Conservation (phyloP, 2,329 filamentous ascomycete genomes). For the Ceratocystis destructans region DNA sequence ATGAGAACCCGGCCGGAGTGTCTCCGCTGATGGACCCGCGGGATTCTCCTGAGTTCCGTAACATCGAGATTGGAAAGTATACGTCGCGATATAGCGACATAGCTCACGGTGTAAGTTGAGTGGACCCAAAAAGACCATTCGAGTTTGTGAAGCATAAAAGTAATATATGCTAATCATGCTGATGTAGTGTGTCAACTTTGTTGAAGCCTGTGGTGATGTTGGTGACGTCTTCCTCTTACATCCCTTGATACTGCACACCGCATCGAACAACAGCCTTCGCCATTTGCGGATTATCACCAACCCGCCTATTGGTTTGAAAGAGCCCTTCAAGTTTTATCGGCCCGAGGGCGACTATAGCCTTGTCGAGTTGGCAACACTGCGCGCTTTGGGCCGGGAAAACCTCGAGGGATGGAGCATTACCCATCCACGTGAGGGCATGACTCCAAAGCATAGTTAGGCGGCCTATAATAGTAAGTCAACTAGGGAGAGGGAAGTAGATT, state of each 20-base stretch:
- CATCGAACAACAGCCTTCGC: slow-evolving; percentile 27
- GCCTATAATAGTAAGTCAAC: too few species aligned
- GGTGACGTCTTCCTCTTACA: slow-evolving; percentile 48
- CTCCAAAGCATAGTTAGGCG: slow-evolving; percentile 25
- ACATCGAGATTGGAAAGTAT: slow-evolving; percentile 27
- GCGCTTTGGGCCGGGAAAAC: slow-evolving; percentile 33
- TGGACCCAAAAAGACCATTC: not conserved
- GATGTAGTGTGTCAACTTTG: slow-evolving; percentile 32
- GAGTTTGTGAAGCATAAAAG: not conserved
- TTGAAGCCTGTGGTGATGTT: slow-evolving; percentile 39
- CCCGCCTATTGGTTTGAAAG: slow-evolving; percentile 33
- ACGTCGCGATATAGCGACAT: slow-evolving; percentile 34
- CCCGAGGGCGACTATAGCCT: slow-evolving; percentile 36
- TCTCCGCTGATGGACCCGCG: slow-evolving; percentile 50
- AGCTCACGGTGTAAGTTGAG: slow-evolving; percentile 22
- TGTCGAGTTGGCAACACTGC: slow-evolving; percentile 43
- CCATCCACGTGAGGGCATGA: slow-evolving; percentile 34
- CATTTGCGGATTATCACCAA: slow-evolving; percentile 24
- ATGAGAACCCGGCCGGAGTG: slow-evolving; percentile 50
- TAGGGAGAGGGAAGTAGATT: too few species aligned
- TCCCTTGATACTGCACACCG: slow-evolving; percentile 46
- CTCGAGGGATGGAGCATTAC: slow-evolving; percentile 41
- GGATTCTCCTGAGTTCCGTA: slow-evolving; percentile 33
- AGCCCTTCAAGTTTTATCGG: slow-evolving; percentile 29
- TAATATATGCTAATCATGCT: not conserved